phyloP scores from a whole-genome alignment of 2,329 filamentous ascomycete species.

The Colletotrichum plurivorum region DNA sequence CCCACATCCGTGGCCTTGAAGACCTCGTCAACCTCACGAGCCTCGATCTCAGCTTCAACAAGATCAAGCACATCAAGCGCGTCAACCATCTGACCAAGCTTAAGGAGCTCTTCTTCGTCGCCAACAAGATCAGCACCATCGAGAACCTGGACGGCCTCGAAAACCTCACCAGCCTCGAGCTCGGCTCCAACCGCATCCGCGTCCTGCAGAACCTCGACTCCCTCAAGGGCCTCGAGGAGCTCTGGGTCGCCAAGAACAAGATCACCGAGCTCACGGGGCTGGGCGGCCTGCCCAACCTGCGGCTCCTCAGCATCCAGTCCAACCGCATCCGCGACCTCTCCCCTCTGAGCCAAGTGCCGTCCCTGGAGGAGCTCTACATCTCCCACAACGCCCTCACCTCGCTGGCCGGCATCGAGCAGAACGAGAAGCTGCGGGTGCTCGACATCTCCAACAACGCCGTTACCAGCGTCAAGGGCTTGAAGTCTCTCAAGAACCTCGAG shows the following conservation, averaged over 20 bases:
- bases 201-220: constrained; percentile 89
- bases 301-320: constrained; percentile 93
- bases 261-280: constrained; percentile 88
- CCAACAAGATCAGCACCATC: constrained; percentile 93
- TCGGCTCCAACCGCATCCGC: constrained; percentile 92
- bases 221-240: constrained; percentile 83
- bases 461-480: constrained; percentile 79
- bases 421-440: constrained; percentile 79
- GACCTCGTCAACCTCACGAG: constrained; percentile 80
- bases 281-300: constrained; percentile 81
- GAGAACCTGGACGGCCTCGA: constrained; percentile 84
- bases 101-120: constrained; percentile 90
- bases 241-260: constrained; percentile 98
- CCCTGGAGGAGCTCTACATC: constrained; percentile 93
- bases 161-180: constrained; percentile 85
- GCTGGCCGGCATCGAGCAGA: constrained; percentile 79
- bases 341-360: constrained; percentile 79
- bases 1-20: constrained; percentile 88
- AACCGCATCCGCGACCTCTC: constrained; percentile 88
- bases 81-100: constrained; percentile 83
- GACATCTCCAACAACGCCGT: constrained; percentile 94
- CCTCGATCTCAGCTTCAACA: constrained; percentile 97
- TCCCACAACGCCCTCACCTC: constrained; percentile 92
- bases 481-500: constrained; percentile 78
- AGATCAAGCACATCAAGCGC: constrained; percentile 98